Evolutionary conservation across 805 yeast genomes (phyloP).

Genomic region (Ogataea parapolymorpha): DNA sequence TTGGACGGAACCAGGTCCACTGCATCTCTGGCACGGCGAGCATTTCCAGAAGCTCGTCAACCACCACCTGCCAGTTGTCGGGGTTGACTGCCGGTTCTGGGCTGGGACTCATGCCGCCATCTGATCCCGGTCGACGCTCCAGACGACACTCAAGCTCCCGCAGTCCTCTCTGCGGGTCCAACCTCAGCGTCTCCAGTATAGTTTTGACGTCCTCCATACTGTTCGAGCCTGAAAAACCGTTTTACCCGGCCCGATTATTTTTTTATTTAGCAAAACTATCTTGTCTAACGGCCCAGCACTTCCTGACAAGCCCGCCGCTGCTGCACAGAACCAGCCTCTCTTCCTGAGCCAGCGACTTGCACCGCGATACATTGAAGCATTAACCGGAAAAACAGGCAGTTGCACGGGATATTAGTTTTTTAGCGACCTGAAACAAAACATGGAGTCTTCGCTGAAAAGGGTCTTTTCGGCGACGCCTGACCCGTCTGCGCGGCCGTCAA

Average conservation of each 20-base stretch:
- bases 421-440: constrained; percentile 6
- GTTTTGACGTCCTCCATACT: not conserved
- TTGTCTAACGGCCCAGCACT: not conserved
- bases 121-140: too few species aligned
- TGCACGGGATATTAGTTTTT: too few species aligned
- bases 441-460: constrained; percentile 16
- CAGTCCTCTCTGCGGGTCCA: not conserved
- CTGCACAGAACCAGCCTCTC: not conserved
- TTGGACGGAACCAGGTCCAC: constrained; percentile 1
- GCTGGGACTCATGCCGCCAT: too few species aligned
- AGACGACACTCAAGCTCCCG: not conserved
- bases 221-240: not conserved
- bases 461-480: constrained; percentile 11
- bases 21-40: not conserved
- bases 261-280: constrained; percentile 3
- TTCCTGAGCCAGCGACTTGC: not conserved
- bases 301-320: not conserved
- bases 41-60: not conserved
- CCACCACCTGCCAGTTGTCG: not conserved
- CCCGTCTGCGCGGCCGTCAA: constrained; percentile 14
- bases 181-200: not conserved
- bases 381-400: not conserved
- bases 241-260: constrained; percentile 9
- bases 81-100: too few species aligned
- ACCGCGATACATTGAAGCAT: not conserved